Conservation (phyloP, 2,329 filamentous ascomycete species). For the Pseudopithomyces chartarum region DNA sequence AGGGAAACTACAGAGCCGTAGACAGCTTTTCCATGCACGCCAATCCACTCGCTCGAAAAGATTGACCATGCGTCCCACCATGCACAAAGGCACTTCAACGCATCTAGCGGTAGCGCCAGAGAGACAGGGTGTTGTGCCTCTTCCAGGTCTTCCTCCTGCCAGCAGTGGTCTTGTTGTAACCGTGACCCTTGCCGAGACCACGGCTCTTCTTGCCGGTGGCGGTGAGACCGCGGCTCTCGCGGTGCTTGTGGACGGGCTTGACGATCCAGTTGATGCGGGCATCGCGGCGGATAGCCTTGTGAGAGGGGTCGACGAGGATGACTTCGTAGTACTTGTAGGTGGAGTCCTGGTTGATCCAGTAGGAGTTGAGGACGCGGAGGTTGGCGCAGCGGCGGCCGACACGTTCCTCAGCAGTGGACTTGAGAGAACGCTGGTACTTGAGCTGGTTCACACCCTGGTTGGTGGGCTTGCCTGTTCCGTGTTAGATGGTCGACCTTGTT, state of each 20-base stretch:
- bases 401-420: slow-evolving; percentile 98
- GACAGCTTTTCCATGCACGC: slow-evolving; percentile 42
- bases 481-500: slow-evolving; percentile 26
- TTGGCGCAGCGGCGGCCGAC: slow-evolving; percentile 99
- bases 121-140: slow-evolving; percentile 98
- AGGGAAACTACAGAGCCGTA: slow-evolving; percentile 38
- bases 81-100: slow-evolving; percentile 31
- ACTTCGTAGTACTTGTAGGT: slow-evolving; percentile 99
- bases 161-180: slow-evolving; percentile 97
- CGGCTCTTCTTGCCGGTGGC: slow-evolving; percentile 99
- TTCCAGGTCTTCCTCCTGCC: slow-evolving; percentile 99
- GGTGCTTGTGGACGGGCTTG: slow-evolving; percentile 99
- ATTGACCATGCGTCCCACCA: slow-evolving; percentile 39
- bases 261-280: slow-evolving; percentile 99
- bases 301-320: slow-evolving; percentile 99
- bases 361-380: slow-evolving; percentile 98
- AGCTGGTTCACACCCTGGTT: slow-evolving; percentile 99
- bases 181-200: slow-evolving; percentile 98
- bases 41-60: slow-evolving; percentile 38
- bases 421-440: slow-evolving; percentile 99
- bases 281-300: slow-evolving; percentile 99
- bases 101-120: slow-evolving; percentile 93
- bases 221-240: slow-evolving; percentile 95
- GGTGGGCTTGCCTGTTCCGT: slow-evolving; percentile 89
- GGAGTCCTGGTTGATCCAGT: slow-evolving; percentile 99